Evolutionary conservation across 2,329 filamentous ascomycete genomes (phyloP).

Genomic region (Neonectria neomacrospora): DNA sequence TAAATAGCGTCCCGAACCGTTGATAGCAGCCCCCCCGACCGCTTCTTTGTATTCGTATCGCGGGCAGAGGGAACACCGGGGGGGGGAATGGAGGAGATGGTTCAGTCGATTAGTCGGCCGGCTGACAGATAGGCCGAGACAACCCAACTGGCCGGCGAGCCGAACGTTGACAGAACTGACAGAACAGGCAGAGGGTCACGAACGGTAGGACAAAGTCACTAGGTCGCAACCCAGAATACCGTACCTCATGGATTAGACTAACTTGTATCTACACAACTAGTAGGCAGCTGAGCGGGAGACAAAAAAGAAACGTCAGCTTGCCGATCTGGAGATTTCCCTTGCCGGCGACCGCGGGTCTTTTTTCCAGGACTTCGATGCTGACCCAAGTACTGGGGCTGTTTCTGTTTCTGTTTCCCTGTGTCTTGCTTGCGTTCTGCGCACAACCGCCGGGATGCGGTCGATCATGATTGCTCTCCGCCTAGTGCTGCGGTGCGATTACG

Average conservation of each 20-base stretch:
- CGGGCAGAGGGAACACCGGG: slow-evolving; percentile 4
- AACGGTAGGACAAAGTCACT: slow-evolving; percentile 2
- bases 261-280: too few relatives aligned
- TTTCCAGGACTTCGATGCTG: neutral
- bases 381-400: neutral
- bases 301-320: slow-evolving; percentile 1
- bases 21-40: neutral
- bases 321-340: neutral
- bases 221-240: neutral
- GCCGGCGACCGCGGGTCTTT: neutral
- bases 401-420: neutral
- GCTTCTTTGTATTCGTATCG: neutral
- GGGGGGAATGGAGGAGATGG: neutral
- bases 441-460: neutral
- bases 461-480: slow-evolving; percentile 6
- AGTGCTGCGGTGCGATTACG: slow-evolving; percentile 7
- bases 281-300: neutral
- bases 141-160: neutral
- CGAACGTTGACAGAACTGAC: slow-evolving; percentile 2
- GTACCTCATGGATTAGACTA: neutral
- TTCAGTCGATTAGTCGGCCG: neutral
- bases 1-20: neutral
- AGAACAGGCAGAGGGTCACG: slow-evolving; percentile 5
- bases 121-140: neutral
- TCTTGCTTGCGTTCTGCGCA: neutral